Evolutionary conservation across 2,329 filamentous ascomycete genomes (phyloP), one percentile per base, ranked within the genome.

Genomic region (Clonostachys chloroleuca): DNA sequence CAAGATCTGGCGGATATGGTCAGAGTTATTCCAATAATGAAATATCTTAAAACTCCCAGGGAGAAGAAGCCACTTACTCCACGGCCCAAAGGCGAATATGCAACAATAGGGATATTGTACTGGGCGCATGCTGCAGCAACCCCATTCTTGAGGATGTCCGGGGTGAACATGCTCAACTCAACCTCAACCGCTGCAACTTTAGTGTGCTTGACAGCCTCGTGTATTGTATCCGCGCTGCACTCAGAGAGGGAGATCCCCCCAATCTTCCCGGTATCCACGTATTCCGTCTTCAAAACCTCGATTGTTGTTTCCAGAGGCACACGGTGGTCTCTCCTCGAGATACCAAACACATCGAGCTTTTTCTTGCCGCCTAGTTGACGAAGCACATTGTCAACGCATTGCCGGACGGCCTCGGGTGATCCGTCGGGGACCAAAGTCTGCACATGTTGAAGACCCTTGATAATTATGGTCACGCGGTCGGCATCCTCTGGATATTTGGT

Each of bases 61-160:
- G 14, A 12, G 34, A 16, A 10, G 14, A 9, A 61, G 67, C 56
- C 60, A 30, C 24, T 30, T 3, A 71, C 68, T 2, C 76, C 75
- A 24, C 78, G 70, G 5, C 86, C 83, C 0, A 91, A 70, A 1
- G 88, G 87, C 41, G 84, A 85, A 65, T 90, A 92, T 1, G 84
- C 86, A 35, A 89, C 66, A 43, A 92, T 68, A 0, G 86, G 83
- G 50, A 92, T 89, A 42, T 73, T 68, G 42, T 86, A 64, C 59
- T 92, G 75, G 1, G 70, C 74, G 56, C 81, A 86, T 0, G 78
- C 73, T 3, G 68, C 69, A 4, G 73, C 72, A 35, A 82, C 64
- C 3, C 78, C 77, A 52, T 80, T 79, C 18, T 59, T 61, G 24
- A 78, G 63, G 20, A 73, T 66, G 14, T 80, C 74, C 0, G 70